These are phyloP conservation scores for Oenanthe sinensis DNA, from an alignment of 129 eudicot species.

Conservation along the genomic window DNA sequence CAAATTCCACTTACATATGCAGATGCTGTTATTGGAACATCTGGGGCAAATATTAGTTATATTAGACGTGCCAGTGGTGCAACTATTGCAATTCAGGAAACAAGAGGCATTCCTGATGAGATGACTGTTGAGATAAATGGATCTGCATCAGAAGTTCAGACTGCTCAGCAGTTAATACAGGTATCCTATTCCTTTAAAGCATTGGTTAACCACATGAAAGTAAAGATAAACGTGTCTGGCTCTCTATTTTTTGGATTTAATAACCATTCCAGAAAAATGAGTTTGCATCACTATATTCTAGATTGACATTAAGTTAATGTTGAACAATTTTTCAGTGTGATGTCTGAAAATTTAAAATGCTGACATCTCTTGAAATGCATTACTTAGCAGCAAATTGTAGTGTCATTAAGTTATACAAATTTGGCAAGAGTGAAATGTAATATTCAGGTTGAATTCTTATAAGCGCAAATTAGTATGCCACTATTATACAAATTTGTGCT, in stretches of 20 bases:
- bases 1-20: slow-evolving; percentile 92
- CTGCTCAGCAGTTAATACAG: slow-evolving; percentile 97
- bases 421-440: not conserved
- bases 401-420: not conserved
- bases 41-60: slow-evolving; percentile 79
- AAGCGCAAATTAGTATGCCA: not conserved
- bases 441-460: not conserved
- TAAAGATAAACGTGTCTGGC: not conserved
- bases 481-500: not conserved
- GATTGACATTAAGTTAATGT: not conserved
- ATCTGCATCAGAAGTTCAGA: slow-evolving; percentile 86
- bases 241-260: not conserved
- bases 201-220: not conserved
- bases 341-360: not conserved
- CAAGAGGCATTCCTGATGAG: slow-evolving; percentile 83
- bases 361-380: not conserved
- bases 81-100: slow-evolving; percentile 82
- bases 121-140: slow-evolving; percentile 94
- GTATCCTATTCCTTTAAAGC: slow-evolving; percentile 14
- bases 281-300: not conserved
- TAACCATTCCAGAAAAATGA: not conserved
- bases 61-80: slow-evolving; percentile 97
- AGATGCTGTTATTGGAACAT: slow-evolving; percentile 81
- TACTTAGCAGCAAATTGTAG: not conserved
- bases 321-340: not conserved